Conservation (phyloP, 768 basidiomycete species). For the Xerocomellus intermedius region DNA sequence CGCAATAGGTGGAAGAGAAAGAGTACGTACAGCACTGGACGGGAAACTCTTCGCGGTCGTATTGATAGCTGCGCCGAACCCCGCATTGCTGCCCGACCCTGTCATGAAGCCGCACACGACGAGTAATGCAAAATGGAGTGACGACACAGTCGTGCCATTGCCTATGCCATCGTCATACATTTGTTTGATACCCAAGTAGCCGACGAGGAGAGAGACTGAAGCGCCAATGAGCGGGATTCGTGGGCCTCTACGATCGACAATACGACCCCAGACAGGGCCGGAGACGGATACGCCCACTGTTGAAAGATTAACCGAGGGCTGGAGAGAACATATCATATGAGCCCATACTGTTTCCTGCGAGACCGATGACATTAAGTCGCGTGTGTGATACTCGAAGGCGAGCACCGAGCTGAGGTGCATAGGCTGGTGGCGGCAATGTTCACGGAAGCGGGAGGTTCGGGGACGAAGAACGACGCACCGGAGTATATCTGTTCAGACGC, state of each 20-base stretch:
- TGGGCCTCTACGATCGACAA: slow-evolving; percentile 77
- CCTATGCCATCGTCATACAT: slow-evolving; percentile 61
- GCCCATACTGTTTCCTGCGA: slow-evolving; percentile 70
- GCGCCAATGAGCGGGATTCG: slow-evolving; percentile 60
- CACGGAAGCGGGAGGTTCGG: background rate
- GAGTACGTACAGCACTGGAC: slow-evolving; percentile 54
- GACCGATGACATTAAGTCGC: slow-evolving; percentile 74
- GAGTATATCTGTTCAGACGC: slow-evolving; percentile 27
- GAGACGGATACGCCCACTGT: slow-evolving; percentile 73
- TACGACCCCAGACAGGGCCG: slow-evolving; percentile 76
- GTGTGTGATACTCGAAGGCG: slow-evolving; percentile 76
- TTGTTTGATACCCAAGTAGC: slow-evolving; percentile 72
- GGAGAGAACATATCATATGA: background rate
- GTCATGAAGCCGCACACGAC: slow-evolving; percentile 67
- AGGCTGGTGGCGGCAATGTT: slow-evolving; percentile 50
- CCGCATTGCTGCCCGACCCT: slow-evolving; percentile 75
- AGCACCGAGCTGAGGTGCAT: slow-evolving; percentile 83
- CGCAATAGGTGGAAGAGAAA: background rate
- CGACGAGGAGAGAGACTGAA: slow-evolving; percentile 58
- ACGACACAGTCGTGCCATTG: slow-evolving; percentile 37
- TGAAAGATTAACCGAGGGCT: background rate
- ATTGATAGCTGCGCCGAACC: slow-evolving; percentile 67
- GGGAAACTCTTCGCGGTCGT: slow-evolving; percentile 83
- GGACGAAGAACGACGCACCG: slow-evolving; percentile 15
- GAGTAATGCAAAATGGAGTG: slow-evolving; percentile 48